These are phyloP conservation scores for Gloeopeniophorella convolvens DNA, from an alignment of 768 basidiomycete species.

Conservation along the genomic window DNA sequence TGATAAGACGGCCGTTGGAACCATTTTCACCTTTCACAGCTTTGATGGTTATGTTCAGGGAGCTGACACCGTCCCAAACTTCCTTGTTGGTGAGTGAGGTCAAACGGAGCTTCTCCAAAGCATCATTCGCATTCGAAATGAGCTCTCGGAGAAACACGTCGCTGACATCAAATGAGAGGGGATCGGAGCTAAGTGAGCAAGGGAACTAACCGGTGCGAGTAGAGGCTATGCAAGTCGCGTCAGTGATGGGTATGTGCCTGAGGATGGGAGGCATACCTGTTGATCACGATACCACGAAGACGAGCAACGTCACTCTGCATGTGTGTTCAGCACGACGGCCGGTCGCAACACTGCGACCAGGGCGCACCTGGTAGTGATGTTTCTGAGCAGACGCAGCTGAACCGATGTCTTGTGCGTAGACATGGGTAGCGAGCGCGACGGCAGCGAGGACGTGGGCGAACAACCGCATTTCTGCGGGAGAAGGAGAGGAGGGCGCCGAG, in stretches of 20 bases:
- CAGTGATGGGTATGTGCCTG: slow-evolving; percentile 5
- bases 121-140: slow-evolving; percentile 93
- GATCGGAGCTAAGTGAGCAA: background rate
- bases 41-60: slow-evolving; percentile 88
- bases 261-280: slow-evolving; percentile 47
- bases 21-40: slow-evolving; percentile 63
- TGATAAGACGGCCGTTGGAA: slow-evolving; percentile 62
- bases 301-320: slow-evolving; percentile 86
- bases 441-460: slow-evolving; percentile 38
- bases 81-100: slow-evolving; percentile 72
- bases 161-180: slow-evolving; percentile 31
- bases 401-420: slow-evolving; percentile 36
- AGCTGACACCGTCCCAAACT: slow-evolving; percentile 60
- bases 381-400: slow-evolving; percentile 39
- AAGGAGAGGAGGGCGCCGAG: background rate
- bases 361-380: slow-evolving; percentile 59
- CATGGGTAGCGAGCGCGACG: slow-evolving; percentile 39
- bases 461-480: slow-evolving; percentile 44
- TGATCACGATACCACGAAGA: slow-evolving; percentile 88
- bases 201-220: slow-evolving; percentile 63
- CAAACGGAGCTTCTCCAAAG: slow-evolving; percentile 89
- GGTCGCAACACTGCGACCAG: background rate
- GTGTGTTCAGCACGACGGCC: background rate
- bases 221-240: slow-evolving; percentile 45
- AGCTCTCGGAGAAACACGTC: slow-evolving; percentile 87